phyloP scores from a whole-genome alignment of 768 basidiomycete species.

The Tricholoma terreum region DNA sequence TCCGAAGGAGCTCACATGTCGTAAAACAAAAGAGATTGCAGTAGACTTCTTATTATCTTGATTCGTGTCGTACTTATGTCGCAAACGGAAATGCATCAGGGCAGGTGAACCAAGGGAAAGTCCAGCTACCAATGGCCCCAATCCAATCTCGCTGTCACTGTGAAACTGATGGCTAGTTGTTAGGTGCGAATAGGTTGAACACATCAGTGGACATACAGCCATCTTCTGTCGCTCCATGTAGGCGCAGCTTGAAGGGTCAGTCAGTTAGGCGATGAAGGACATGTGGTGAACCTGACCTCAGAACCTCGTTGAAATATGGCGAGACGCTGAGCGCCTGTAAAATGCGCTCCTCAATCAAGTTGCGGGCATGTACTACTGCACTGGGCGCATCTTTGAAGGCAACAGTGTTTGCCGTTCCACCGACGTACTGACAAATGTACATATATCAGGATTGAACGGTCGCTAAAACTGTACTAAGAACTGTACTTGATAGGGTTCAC shows the following conservation, averaged over 20 bases:
- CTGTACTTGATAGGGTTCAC: constrained; percentile 73
- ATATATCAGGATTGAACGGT: not conserved
- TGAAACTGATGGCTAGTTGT: constrained; percentile 53
- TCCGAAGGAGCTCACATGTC: constrained; percentile 50
- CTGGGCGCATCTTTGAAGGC: constrained; percentile 56
- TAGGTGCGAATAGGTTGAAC: constrained; percentile 3
- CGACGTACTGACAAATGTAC: constrained; percentile 57
- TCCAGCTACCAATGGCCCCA: constrained; percentile 72
- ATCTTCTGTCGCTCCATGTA: constrained; percentile 87
- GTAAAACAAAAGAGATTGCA: constrained; percentile 55
- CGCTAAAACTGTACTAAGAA: not conserved
- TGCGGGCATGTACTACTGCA: constrained; percentile 56
- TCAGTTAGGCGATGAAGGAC: not conserved
- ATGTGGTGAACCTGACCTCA: constrained; percentile 40
- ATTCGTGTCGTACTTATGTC: constrained; percentile 32
- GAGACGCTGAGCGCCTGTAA: constrained; percentile 37
- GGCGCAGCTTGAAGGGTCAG: constrained; percentile 33
- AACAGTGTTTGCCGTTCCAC: constrained; percentile 70
- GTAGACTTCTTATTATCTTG: constrained; percentile 31
- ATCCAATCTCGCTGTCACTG: constrained; percentile 70
- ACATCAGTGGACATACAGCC: constrained; percentile 50
- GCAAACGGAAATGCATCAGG: constrained; percentile 73
- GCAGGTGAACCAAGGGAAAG: constrained; percentile 76
- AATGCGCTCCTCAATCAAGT: constrained; percentile 57
- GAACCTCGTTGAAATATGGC: constrained; percentile 68